Base-by-base conservation (phyloP, 73 alveolate genomes). In the Paraurostyla sp. region DNA sequence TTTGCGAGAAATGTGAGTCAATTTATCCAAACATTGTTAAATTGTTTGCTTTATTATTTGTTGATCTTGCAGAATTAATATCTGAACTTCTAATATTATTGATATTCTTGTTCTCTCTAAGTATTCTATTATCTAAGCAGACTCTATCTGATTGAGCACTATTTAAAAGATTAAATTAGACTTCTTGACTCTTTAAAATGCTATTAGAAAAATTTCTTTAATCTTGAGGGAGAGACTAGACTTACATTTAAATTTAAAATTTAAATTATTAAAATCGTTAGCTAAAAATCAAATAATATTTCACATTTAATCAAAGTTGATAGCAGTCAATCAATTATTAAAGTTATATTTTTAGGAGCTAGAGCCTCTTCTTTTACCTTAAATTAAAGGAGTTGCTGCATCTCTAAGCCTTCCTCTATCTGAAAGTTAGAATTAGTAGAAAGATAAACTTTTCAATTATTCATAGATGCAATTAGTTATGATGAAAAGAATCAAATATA, bases 381-480 rank as follows among this genome's bases (percentile, higher is more conserved):
- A 25, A 25, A 25, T 59, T 35, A 6, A 13, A 18, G 69, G 30
- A 62, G 36, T 40, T 9, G 58, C 30, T 22, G 11, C 41, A 48
- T 43, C 86, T 48, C 41, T 6, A 45, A 46, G 42, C 29, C 46
- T 73, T 4, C 25, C 11, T 73, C 86, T 73, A 48, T 73, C 86
- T 2, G 46, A 29, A 23, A 73, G 71, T 30, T 43, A 25, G 15
- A 48, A 73, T 46, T 73, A 25, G 29, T 73, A 46, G 52, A 48
- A 49, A 1, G 65, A 73, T 11, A 43, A 20, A 36, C 54, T 73
- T 32, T 73, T 73, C 3, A 73, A 50, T 48, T 42, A 36, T 6
- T 73, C 86, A 48, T 73, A 73, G 32, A 73, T 48, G 33, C 86
- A 78, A 52, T 78, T 52, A 0, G 76, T 52, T 18, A 52, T 32